Conservation (phyloP, 176 grass and related monocot genomes). For the Lolium rigidum region DNA sequence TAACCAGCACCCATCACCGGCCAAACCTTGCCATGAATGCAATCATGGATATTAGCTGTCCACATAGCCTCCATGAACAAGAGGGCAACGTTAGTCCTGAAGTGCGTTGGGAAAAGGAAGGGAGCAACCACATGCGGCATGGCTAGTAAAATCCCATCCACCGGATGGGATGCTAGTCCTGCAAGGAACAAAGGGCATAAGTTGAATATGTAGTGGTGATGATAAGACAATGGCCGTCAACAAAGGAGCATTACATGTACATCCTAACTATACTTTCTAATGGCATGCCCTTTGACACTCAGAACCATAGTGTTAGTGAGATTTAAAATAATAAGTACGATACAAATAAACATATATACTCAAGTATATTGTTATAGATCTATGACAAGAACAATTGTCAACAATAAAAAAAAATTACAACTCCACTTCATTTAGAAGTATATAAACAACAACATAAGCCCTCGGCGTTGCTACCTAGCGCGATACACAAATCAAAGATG, state of each 20-base stretch:
- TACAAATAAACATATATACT: too few relatives aligned
- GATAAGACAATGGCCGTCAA: too few relatives aligned
- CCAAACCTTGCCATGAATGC: conserved; percentile 96
- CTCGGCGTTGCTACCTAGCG: neutral
- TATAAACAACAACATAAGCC: neutral
- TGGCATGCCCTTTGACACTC: too few relatives aligned
- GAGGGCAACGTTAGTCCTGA: conserved; percentile 62
- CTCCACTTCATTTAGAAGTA: neutral
- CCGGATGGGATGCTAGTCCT: conserved; percentile 92
- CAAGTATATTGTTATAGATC: too few relatives aligned
- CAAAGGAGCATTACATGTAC: too few relatives aligned
- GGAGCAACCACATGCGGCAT: conserved; percentile 78
- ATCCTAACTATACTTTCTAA: too few relatives aligned
- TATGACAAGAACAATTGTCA: too few relatives aligned
- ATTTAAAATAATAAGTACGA: too few relatives aligned
- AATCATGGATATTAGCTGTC: conserved; percentile 95
- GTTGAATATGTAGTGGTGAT: neutral
- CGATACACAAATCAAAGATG: neutral
- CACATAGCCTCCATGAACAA: conserved; percentile 82
- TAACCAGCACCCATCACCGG: conserved; percentile 97
- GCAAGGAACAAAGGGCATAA: neutral
- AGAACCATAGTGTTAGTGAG: too few relatives aligned
- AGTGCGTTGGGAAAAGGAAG: conserved; percentile 71
- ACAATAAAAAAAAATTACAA: neutral
- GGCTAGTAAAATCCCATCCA: conserved; percentile 94